Evolutionary conservation across 257 asterid species (phyloP).

Genomic region (Rehmannia glutinosa): DNA sequence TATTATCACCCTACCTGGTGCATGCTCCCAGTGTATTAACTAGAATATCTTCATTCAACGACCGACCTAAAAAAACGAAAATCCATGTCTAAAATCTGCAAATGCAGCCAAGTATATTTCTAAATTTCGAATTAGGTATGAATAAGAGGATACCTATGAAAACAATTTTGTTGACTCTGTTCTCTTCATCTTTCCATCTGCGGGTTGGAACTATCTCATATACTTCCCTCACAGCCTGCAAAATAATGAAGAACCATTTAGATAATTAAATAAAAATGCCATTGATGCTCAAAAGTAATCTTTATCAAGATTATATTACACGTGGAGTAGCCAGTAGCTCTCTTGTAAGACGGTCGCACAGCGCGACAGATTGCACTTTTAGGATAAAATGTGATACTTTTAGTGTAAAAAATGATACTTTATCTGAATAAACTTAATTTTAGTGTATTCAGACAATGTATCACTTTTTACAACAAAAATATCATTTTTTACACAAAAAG

Average conservation of each 20-base stretch:
- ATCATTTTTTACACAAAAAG: too few relatives aligned
- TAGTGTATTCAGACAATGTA: too few relatives aligned
- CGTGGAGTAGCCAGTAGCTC: too few relatives aligned
- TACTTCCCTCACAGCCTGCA: slow-evolving; percentile 91
- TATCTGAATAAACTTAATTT: too few relatives aligned
- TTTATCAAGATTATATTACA: neutral
- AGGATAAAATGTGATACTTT: too few relatives aligned
- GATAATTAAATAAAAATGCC: neutral
- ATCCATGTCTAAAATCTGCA: neutral
- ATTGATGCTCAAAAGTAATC: neutral
- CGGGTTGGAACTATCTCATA: slow-evolving; percentile 90
- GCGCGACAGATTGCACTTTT: too few relatives aligned
- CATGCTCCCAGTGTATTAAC: slow-evolving; percentile 49
- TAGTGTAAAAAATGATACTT: too few relatives aligned
- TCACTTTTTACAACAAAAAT: too few relatives aligned
- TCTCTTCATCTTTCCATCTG: slow-evolving; percentile 67
- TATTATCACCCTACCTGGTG: too few relatives aligned
- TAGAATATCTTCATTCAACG: slow-evolving; percentile 63
- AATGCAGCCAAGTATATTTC: neutral
- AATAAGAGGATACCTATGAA: slow-evolving; percentile 58
- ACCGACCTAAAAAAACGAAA: slow-evolving; percentile 51
- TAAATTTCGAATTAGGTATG: neutral
- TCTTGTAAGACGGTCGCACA: too few relatives aligned
- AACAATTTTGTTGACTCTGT: slow-evolving; percentile 64
- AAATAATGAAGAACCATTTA: neutral